These are phyloP conservation scores for Pythium angustatum DNA, from an alignment of 352 stramenopile species.

Conservation along the genomic window DNA sequence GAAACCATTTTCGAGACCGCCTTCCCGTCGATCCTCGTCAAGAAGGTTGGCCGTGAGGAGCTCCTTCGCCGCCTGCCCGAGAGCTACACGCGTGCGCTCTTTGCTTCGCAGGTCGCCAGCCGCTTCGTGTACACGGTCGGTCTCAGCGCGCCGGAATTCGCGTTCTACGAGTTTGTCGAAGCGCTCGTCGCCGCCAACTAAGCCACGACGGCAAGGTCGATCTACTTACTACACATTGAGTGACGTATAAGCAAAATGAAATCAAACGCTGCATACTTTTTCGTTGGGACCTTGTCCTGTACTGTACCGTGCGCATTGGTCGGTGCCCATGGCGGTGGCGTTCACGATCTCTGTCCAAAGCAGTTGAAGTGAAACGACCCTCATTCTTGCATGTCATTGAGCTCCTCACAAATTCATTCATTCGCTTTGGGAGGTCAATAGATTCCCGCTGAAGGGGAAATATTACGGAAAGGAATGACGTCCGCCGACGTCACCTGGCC, in stretches of 20 bases:
- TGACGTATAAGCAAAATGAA: no score
- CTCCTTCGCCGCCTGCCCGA: conserved; percentile 72
- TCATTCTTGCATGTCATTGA: conserved; percentile 10
- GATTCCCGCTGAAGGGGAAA: not conserved
- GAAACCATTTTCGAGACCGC: conserved; percentile 74
- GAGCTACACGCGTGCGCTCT: conserved; percentile 79
- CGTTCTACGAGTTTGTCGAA: conserved; percentile 87
- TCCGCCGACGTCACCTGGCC: not conserved
- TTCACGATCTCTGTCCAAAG: no score
- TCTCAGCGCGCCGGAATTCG: conserved; percentile 72
- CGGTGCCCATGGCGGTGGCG: no score
- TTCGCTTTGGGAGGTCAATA: conserved; percentile 2
- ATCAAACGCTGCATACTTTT: no score
- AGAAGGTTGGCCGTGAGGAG: conserved; percentile 58
- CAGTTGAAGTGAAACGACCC: conserved; percentile 9
- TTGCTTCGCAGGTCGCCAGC: conserved; percentile 78
- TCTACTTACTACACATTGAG: no score
- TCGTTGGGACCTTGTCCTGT: no score
- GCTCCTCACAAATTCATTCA: not conserved
- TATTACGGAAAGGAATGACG: not conserved
- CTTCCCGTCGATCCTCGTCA: conserved; percentile 71
- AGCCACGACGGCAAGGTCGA: no score
- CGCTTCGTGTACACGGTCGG: conserved; percentile 82
- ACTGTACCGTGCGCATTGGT: no score
- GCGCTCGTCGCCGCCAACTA: conserved; percentile 38